These are phyloP conservation scores for Sphaerulina vaccinii DNA, from an alignment of 2,329 filamentous ascomycete species.

Conservation along the genomic window DNA sequence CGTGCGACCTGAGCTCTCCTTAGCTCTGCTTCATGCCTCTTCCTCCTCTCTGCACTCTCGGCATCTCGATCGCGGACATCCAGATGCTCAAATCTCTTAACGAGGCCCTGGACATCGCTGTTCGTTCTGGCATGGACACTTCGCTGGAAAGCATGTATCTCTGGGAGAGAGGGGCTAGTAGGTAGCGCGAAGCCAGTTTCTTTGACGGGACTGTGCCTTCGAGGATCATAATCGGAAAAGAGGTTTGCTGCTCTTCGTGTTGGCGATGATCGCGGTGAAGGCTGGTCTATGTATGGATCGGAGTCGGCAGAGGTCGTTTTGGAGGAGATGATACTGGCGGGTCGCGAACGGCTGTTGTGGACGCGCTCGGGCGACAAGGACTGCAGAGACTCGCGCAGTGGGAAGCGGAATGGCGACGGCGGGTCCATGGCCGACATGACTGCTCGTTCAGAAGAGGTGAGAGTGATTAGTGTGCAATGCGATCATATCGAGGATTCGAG, in stretches of 20 bases:
- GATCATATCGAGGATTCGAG: no score
- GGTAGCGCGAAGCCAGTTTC: constrained; percentile 18
- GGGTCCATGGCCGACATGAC: constrained; percentile 9
- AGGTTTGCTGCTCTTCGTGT: constrained; percentile 31
- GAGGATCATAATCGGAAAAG: constrained; percentile 33
- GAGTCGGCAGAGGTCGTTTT: constrained; percentile 5
- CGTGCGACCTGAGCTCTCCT: constrained; percentile 45
- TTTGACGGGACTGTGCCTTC: constrained; percentile 23
- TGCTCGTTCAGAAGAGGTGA: neutral
- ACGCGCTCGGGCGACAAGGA: constrained; percentile 63
- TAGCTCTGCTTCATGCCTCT: constrained; percentile 45
- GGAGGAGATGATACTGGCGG: constrained; percentile 36
- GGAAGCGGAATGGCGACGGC: constrained; percentile 48
- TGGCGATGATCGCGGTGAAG: constrained; percentile 38
- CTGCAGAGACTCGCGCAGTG: constrained; percentile 55
- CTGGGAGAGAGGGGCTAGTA: constrained; percentile 35
- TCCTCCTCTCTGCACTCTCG: constrained; percentile 41
- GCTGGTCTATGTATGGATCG: constrained; percentile 16
- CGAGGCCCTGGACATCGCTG: constrained; percentile 58
- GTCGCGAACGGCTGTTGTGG: constrained; percentile 46
- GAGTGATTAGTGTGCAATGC: neutral
- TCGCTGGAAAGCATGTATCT: constrained; percentile 30
- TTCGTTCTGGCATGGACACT: constrained; percentile 55
- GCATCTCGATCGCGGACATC: constrained; percentile 52
- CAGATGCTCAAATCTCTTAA: constrained; percentile 71